Base-by-base conservation (phyloP, 768 basidiomycete genomes). In the Albatrellus ellisii region DNA sequence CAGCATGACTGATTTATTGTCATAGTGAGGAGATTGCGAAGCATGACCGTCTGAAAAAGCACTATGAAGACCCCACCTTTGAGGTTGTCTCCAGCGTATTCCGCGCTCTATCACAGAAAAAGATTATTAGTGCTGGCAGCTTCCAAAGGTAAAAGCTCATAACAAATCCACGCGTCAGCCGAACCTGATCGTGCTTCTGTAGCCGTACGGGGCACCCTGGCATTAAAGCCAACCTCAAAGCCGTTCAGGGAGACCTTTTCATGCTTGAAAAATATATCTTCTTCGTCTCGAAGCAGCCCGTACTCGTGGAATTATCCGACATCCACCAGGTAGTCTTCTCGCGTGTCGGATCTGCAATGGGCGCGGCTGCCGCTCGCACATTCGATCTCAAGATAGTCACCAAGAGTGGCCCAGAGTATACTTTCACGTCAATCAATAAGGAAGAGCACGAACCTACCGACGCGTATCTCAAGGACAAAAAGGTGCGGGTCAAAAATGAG, bases 191-290 rank as follows among this genome's bases (percentile, higher is more conserved):
- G 21, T 29, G 12, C 24, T 3, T 11, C 14, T 38, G 8, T 48
- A 94, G 90, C 52, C 87, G 84, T 24, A 79, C 83, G 52, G 88
- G 90, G 3, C 82, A 90, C 49, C 82, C 86, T 12, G 88, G 89
- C n/a, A 81, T 99, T 64, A 98, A 98, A 64, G 90, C 89, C 52
- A 95, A 97, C 59, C 70, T 98, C 52, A 98, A 98, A 63, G 95
- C 95, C 33, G 73, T 85, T 3, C 90, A 94, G 60, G 95, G 95
- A 46, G 91, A 97, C 58, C 76, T 99, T 25, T 98, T 95, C 73
- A 75, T 98, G 69, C 79, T 99, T 49, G 95, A 98, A 55, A 97
- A 97, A 73, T 88, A 84, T 59, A 72, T 99, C 36, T 89, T 99
- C 63, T 98, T 98, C 65, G 89, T 98, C 47, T 91, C 94, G 43